A percentile compares a stretch with the other conserved stretches of the same genome.
These are phyloP conservation scores for Penicillium parvum DNA, from an alignment of 495 filamentous ascomycete genomes.

Conservation along the genomic window DNA sequence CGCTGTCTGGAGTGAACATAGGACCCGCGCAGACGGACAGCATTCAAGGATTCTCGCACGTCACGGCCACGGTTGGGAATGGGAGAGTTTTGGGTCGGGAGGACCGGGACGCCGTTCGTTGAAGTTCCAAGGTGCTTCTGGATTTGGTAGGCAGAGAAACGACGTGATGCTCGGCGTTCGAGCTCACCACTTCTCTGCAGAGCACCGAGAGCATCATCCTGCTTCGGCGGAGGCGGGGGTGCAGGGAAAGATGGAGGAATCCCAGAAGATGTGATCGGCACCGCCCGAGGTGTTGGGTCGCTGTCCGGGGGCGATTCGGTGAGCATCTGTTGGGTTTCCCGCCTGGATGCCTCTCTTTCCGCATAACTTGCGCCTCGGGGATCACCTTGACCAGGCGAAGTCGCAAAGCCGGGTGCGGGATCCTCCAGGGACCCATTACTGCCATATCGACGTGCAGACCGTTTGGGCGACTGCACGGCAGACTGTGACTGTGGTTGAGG, in stretches of 20 bases:
- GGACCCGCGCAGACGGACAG: slow-evolving; percentile 75
- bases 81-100: slow-evolving; percentile 80
- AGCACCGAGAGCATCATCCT: slow-evolving; percentile 86
- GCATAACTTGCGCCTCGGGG: slow-evolving; percentile 30
- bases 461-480: slow-evolving; percentile 32
- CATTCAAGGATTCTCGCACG: slow-evolving; percentile 85
- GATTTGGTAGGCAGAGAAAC: slow-evolving; percentile 95
- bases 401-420: slow-evolving; percentile 39
- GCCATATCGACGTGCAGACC: slow-evolving; percentile 45
- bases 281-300: slow-evolving; percentile 36
- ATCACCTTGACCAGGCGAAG: slow-evolving; percentile 29
- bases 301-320: slow-evolving; percentile 55
- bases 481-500: slow-evolving; percentile 8
- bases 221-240: slow-evolving; percentile 71
- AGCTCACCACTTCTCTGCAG: slow-evolving; percentile 86
- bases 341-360: slow-evolving; percentile 43
- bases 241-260: slow-evolving; percentile 41
- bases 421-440: slow-evolving; percentile 48
- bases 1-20: slow-evolving; percentile 60
- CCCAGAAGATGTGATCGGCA: slow-evolving; percentile 30
- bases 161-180: slow-evolving; percentile 85
- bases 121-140: slow-evolving; percentile 84
- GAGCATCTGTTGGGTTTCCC: slow-evolving; percentile 46
- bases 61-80: slow-evolving; percentile 87
- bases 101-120: slow-evolving; percentile 75